A percentile compares a stretch with the other conserved stretches of the same genome.
These are phyloP conservation scores for Cyathus striatus DNA, from an alignment of 768 basidiomycete species.

Conservation along the genomic window DNA sequence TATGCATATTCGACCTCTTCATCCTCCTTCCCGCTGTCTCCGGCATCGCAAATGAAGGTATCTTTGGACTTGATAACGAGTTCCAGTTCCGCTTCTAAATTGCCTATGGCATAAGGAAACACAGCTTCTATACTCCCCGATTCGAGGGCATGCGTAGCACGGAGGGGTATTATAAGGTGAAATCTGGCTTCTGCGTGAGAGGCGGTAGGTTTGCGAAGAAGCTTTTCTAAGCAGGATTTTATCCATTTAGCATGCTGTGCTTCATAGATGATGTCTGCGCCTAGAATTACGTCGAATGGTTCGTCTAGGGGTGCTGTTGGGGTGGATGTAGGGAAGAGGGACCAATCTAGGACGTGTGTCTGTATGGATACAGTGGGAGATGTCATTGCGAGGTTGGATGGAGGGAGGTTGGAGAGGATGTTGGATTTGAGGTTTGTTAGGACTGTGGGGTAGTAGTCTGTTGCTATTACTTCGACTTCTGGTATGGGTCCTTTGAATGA, in stretches of 20 bases:
- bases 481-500: too few relatives aligned
- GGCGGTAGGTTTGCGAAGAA: slow-evolving; percentile 32
- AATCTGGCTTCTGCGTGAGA: slow-evolving; percentile 33
- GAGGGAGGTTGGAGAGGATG: slow-evolving; percentile 49
- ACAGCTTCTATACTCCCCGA: slow-evolving; percentile 51
- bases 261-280: slow-evolving; percentile 83
- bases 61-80: slow-evolving; percentile 53
- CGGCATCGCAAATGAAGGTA: slow-evolving; percentile 49
- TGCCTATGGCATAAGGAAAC: slow-evolving; percentile 28
- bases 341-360: slow-evolving; percentile 58
- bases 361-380: slow-evolving; percentile 9
- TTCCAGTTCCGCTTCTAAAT: slow-evolving; percentile 4
- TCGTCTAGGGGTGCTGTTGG: slow-evolving; percentile 18
- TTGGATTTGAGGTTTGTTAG: slow-evolving; percentile 65
- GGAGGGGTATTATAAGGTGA: slow-evolving; percentile 75
- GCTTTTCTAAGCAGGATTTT: slow-evolving; percentile 45
- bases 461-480: slow-evolving; percentile 46
- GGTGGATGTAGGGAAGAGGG: slow-evolving; percentile 17
- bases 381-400: not conserved
- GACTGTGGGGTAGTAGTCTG: slow-evolving; percentile 75
- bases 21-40: slow-evolving; percentile 24
- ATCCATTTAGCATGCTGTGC: slow-evolving; percentile 69
- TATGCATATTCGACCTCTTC: slow-evolving; percentile 66
- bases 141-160: slow-evolving; percentile 58
- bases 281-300: slow-evolving; percentile 68